Base-by-base conservation (phyloP, 2,329 filamentous ascomycete species). In the Ophiostoma populinum region DNA sequence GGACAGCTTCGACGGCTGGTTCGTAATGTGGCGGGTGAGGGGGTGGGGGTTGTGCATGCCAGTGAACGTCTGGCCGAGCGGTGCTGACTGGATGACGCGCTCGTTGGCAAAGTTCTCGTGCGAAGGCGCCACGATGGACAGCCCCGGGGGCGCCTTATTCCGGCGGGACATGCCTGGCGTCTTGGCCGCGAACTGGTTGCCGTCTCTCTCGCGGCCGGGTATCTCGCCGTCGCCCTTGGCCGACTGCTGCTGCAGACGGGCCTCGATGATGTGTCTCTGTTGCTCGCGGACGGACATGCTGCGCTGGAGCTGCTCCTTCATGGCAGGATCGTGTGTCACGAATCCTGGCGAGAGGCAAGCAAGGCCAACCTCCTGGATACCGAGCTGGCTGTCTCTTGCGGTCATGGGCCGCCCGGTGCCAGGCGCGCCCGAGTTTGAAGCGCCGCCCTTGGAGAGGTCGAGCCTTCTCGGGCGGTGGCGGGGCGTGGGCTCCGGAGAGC, bases 291-390 rank as follows among this genome's bases (percentile, higher is more conserved):
- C 86, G 30, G 80, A 85, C 56, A 94, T 73, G 56, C 90, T 95
- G 46, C 87, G 75, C 57, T 95, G 85, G 35, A 98, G 62, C 55
- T 95, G 86, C 56, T 93, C 83, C 51, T 90, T 78, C 83, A 94
- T 92, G 15, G 80, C 70, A n/a, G 90, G 87, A 55, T 98, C 85
- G 48, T 95, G 81, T 12, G 90, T 95, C 45, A 92, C 76, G 50
- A 98, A 95, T 36, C 90, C 90, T 0, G 90, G 90, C 2, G 90
- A 95, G 37, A 98, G 64, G 50, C 90, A 98, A 27, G 87, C 87
- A 38, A 95, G 67, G 39, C 90, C 90, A 18, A 95, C 80, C 55
- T 94, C 83, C 48, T 92, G 85, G 50, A 95, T 87, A 27, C 69
- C 80, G 24, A 90, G 60, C n/a, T n/a, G n/a, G 16, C 76, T 67